Evolutionary conservation across 2,329 filamentous ascomycete genomes (phyloP), one percentile per base, ranked within the genome.

Genomic region (Rhynchosporium agropyri): DNA sequence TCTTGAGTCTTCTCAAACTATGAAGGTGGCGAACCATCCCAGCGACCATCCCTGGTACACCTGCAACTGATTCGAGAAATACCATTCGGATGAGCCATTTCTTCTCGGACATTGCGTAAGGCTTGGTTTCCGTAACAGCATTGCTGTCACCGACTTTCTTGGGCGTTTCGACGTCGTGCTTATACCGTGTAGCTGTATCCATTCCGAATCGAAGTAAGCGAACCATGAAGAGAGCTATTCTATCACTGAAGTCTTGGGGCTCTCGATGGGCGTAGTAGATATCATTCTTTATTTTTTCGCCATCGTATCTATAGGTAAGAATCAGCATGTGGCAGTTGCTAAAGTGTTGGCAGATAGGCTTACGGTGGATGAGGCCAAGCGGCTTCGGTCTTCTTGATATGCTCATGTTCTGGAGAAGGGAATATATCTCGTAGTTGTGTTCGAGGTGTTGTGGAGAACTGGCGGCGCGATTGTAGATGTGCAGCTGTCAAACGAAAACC

Each of bases 11-110:
- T 50, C 94, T 83, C 72, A 98, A 83, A 68, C 89, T 93, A 74
- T 89, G 87, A 43, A 98, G 82, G 77, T 99, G 95, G 40, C 95
- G 83, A 15, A 98, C 81, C 90, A 97, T 97, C 28, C 92, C 95
- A 0, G 89, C 95, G 0, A 98, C 94, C 92, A 98, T 98, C 7
- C 95, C 95, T 0, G 95, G 95, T 0, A 98, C 95, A 40, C 92
- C 95, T 12, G 95, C 95, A 45, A 99, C 91, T 55, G 89, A 93
- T 76, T 99, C 95, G 40, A 99, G 83, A 76, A 99, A 99, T 69
- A 99, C 84, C 73, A 97, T 94, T 6, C 94, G 85, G 55, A 90
- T 85, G 70, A 97, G 82, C 89, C 95, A 99, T 78, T 98, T 95
- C 4, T 88, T 81, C 75, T 96, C 93, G 0, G 86, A 95, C 81